Percentiles rank a stretch among this genome's conserved stretches.
phyloP scores from a whole-genome alignment of 371 early-diverging fungal genomes.

The Mortierella sp. region DNA sequence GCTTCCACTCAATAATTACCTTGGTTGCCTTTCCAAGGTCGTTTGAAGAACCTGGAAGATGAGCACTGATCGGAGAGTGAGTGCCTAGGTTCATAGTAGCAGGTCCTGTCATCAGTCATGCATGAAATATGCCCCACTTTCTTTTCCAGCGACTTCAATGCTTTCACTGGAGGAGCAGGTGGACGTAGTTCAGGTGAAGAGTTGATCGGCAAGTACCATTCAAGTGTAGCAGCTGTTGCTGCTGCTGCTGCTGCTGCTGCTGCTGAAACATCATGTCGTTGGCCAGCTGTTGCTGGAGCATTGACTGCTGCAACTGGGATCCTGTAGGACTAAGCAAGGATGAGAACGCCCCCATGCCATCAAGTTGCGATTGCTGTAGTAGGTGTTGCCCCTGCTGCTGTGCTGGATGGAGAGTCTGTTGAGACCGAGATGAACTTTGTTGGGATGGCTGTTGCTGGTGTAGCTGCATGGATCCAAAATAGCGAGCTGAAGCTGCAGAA shows the following conservation, averaged over 20 bases:
- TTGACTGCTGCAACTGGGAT: conserved; percentile 46
- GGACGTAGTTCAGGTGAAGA: too few species aligned
- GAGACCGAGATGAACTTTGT: conserved; percentile 25
- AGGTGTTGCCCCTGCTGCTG: conserved; percentile 33
- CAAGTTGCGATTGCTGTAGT: conserved; percentile 36
- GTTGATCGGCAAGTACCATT: conserved; percentile 34
- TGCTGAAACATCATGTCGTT: conserved; percentile 47
- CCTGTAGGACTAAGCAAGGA: conserved; percentile 38
- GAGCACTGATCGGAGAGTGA: conserved; percentile 28
- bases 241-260: too few species aligned
- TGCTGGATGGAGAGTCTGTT: conserved; percentile 22
- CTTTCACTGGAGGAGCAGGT: too few species aligned
- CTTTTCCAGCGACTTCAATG: too few species aligned
- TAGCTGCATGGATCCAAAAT: conserved; percentile 30
- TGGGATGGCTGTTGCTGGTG: conserved; percentile 38
- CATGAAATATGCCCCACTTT: too few species aligned
- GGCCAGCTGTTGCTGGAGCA: conserved; percentile 47
- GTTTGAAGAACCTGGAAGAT: conserved; percentile 17
- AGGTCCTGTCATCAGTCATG: too few species aligned
- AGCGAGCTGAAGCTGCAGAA: conserved; percentile 27
- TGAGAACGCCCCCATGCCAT: conserved; percentile 37
- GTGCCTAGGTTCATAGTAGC: too few species aligned
- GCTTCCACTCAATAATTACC: too few species aligned
- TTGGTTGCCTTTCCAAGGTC: conserved; percentile 35
- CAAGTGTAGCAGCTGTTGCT: conserved; percentile 46